Evolutionary conservation across 228 moss, liverwort and hornwort species (phyloP), one percentile per base, ranked within the genome.

Genomic region (Sphagnum fallax): DNA sequence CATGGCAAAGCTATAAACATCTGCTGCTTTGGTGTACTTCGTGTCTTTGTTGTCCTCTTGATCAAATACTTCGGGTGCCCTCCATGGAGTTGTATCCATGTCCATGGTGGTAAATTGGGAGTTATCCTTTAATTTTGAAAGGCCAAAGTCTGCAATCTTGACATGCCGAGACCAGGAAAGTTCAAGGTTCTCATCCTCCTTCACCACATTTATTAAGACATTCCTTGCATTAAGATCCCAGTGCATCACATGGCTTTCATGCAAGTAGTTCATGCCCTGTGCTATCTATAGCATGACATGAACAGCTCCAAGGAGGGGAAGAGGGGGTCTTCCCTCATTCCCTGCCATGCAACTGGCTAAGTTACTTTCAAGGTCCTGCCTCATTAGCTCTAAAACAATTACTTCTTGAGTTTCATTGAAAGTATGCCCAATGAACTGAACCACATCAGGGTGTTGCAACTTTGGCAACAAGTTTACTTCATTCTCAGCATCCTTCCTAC

Each of bases 1-100:
- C 78, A 84, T 73, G 67, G 84, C 76, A 84, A 84, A 84, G 81
- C 74, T 84, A 75, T 78, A 84, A 77, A 81, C 84, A 71, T 84
- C 84, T 50, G 75, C 68, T 48, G 66, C 15, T 58, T 84, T 81
- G 9, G 83, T 75, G 77, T 74, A 81, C 75, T 65, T 60, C 53
- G 71, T 73, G 50, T 50, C 58, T 70, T 52, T 62, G 50, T 70
- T 77, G 6, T 53, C 53, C 7, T 77, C 66, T 53, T 12, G 32
- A 48, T 80, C 72, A 65, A 67, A 65, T 10, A 62, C 64, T 64
- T 83, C 83, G 15, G 80, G 83, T 48, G 83, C 80, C 67, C 67
- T 63, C 83, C 83, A 83, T 6, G 72, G 63, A 71, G 65, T 69
- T 5, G 76, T 53, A 15, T 51, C 71, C 14, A 63, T 52, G 7